phyloP scores from a whole-genome alignment of 2,329 filamentous ascomycete genomes.

The Cladosporium sp. region DNA sequence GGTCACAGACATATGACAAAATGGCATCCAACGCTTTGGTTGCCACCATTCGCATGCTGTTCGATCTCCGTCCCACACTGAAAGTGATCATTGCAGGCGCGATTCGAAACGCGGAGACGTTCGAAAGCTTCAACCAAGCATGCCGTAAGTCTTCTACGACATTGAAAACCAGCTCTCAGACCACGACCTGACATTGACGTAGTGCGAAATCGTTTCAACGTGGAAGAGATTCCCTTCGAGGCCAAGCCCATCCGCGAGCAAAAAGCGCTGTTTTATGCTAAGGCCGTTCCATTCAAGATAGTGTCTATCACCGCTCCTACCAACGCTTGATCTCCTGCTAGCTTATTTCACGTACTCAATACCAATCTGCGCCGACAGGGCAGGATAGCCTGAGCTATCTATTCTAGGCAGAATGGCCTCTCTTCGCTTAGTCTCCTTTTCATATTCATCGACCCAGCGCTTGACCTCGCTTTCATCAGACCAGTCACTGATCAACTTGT shows the following conservation, averaged over 20 bases:
- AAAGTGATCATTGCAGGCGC: slow-evolving; percentile 66
- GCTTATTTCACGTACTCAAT: slow-evolving; percentile 22
- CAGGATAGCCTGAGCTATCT: slow-evolving; percentile 26
- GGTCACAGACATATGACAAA: slow-evolving; percentile 62
- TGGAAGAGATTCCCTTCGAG: slow-evolving; percentile 29
- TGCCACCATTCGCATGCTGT: slow-evolving; percentile 60
- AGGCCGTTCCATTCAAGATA: slow-evolving; percentile 32
- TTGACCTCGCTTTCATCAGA: slow-evolving; percentile 29
- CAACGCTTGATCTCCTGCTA: background rate
- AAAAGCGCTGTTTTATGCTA: slow-evolving; percentile 33
- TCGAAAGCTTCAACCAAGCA: slow-evolving; percentile 57
- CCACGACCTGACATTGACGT: background rate
- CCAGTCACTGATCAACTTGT: slow-evolving; percentile 28
- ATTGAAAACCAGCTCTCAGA: background rate
- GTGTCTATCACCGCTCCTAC: slow-evolving; percentile 15
- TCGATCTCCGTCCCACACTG: slow-evolving; percentile 52
- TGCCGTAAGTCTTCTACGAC: slow-evolving; percentile 47
- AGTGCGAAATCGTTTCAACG: slow-evolving; percentile 30
- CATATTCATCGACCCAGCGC: slow-evolving; percentile 26
- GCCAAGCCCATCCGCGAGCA: slow-evolving; percentile 30
- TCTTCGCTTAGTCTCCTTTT: slow-evolving; percentile 28
- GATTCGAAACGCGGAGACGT: slow-evolving; percentile 66
- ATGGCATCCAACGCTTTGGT: slow-evolving; percentile 60
- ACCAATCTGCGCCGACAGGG: slow-evolving; percentile 22
- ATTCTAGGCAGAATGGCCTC: slow-evolving; percentile 25